Conservation (phyloP, 2,329 filamentous ascomycete genomes). For the Curvularia lunata region DNA sequence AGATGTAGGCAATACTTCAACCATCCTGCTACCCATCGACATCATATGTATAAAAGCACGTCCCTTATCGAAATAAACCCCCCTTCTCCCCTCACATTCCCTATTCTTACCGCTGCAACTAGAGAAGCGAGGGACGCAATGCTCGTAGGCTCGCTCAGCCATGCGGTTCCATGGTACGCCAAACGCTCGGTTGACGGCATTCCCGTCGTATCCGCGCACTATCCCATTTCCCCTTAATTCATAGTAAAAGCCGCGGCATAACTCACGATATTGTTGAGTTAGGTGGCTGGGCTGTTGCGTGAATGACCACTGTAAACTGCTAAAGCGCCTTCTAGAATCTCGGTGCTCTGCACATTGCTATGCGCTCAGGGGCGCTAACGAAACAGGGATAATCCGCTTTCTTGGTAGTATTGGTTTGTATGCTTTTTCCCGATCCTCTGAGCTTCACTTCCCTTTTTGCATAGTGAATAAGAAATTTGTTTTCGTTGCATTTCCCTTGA, state of each 20-base stretch:
- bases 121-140: conserved; percentile 3
- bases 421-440: conserved; percentile 1
- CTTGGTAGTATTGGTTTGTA: conserved; percentile 14
- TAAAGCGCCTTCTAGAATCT: conserved; percentile 1
- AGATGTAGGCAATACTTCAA: background rate
- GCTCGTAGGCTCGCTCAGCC: background rate
- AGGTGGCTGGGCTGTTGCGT: conserved; percentile 1
- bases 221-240: background rate
- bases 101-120: background rate
- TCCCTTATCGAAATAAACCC: background rate
- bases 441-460: background rate
- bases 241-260: conserved; percentile 7
- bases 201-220: background rate
- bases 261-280: background rate
- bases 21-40: background rate
- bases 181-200: conserved; percentile 7
- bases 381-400: conserved; percentile 3
- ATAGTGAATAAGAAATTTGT: background rate
- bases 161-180: background rate
- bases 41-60: background rate
- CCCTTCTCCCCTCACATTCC: background rate
- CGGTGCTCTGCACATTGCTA: background rate
- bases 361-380: conserved; percentile 15
- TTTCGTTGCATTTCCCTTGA: background rate
- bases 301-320: conserved; percentile 9